Conservation (phyloP, 1,139 yeast species). For the Taphrina deformans region DNA sequence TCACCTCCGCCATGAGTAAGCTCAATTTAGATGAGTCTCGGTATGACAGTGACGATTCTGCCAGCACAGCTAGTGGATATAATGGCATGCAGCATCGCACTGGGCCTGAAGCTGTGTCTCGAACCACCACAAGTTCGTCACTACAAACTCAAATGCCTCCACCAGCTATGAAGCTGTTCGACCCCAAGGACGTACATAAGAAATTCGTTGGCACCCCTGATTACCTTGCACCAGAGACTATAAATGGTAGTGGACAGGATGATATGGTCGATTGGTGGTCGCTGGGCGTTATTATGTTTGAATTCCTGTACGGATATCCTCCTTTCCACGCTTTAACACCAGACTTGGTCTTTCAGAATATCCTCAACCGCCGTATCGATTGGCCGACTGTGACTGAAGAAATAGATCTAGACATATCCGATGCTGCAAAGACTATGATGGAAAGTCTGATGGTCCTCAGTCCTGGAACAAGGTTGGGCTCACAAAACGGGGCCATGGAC, state of each 20-base stretch:
- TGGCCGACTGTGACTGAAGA: conserved; percentile 73
- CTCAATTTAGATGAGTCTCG: conserved; percentile 11
- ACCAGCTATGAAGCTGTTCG: conserved; percentile 63
- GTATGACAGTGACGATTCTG: conserved; percentile 17
- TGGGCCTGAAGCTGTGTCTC: not conserved
- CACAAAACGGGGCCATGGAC: conserved; percentile 66
- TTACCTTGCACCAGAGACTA: conserved; percentile 94
- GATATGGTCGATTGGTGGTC: conserved; percentile 99
- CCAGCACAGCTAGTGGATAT: conserved; percentile 10
- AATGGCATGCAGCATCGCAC: not conserved
- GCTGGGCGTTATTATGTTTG: conserved; percentile 90
- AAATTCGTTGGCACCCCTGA: conserved; percentile 97
- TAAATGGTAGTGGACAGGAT: conserved; percentile 79
- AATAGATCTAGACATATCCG: conserved; percentile 50
- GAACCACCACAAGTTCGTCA: not conserved
- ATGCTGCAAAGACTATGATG: conserved; percentile 74
- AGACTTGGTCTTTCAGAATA: conserved; percentile 76
- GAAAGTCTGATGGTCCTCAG: conserved; percentile 60
- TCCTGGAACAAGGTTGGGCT: conserved; percentile 70
- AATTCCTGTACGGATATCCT: conserved; percentile 87
- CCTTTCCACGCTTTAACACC: conserved; percentile 90
- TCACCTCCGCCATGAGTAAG: conserved; percentile 7
- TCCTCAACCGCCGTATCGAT: conserved; percentile 67
- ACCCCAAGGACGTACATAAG: conserved; percentile 58
- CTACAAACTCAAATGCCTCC: conserved; percentile 35